phyloP scores from a whole-genome alignment of 768 basidiomycete genomes.

The Hypsizygus marmoreus region DNA sequence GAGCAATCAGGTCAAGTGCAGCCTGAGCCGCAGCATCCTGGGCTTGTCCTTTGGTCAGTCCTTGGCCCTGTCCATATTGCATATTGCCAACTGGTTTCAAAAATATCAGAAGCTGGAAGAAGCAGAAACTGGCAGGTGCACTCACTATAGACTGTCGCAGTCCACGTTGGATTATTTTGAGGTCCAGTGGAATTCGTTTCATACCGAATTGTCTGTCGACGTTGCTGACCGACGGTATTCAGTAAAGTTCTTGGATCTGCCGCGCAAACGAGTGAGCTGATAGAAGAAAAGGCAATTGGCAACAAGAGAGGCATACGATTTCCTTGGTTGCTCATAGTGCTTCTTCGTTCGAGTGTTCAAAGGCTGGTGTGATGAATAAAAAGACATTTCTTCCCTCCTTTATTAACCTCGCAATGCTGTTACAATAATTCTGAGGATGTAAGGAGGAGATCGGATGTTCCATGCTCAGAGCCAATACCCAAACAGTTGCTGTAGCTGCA shows the following conservation, averaged over 20 bases:
- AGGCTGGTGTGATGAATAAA: no score
- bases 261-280: background rate
- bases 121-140: background rate
- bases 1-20: conserved; percentile 4
- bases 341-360: no score
- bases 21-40: conserved; percentile 9
- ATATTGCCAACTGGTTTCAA: conserved; percentile 12
- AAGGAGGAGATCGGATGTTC: background rate
- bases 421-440: background rate
- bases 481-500: background rate
- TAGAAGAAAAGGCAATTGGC: background rate
- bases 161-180: conserved; percentile 26
- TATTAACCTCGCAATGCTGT: conserved; percentile 3
- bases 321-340: no score
- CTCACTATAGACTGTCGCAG: conserved; percentile 28
- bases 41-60: conserved; percentile 6
- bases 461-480: background rate
- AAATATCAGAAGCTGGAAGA: background rate
- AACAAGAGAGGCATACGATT: no score
- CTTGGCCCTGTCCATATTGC: conserved; percentile 13
- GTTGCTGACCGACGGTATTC: conserved; percentile 17
- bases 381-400: background rate
- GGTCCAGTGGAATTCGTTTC: conserved; percentile 20
- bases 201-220: conserved; percentile 10
- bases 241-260: conserved; percentile 21